phyloP scores from a whole-genome alignment of 139 green algal species.

The Edaphochlamys debaryana region DNA sequence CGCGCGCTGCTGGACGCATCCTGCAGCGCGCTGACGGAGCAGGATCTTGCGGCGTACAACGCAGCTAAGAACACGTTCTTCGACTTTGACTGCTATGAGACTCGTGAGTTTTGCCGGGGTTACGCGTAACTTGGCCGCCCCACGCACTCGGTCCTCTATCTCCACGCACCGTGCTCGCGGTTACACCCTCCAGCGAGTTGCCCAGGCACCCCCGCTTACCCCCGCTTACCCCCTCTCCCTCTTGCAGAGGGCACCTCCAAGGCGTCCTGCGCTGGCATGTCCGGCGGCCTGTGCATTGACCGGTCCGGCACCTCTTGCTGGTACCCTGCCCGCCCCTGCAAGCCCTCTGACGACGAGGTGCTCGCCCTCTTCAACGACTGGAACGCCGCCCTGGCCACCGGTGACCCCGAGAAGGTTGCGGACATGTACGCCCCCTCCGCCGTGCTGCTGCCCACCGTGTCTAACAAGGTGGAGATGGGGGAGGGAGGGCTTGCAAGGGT shows the following conservation, averaged over 20 bases:
- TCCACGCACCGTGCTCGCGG: too few relatives aligned
- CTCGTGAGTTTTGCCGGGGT: background rate
- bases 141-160: too few relatives aligned
- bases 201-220: background rate
- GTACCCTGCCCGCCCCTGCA: background rate
- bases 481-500: too few relatives aligned
- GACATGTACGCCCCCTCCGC: constrained; percentile 17
- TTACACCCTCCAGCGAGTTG: too few relatives aligned
- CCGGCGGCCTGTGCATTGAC: background rate
- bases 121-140: background rate
- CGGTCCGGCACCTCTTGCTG: background rate
- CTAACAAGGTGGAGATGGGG: too few relatives aligned
- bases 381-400: background rate
- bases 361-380: constrained; percentile 12
- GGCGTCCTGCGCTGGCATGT: background rate
- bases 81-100: background rate
- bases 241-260: background rate
- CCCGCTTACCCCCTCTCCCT: background rate
- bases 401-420: background rate
- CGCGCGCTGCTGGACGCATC: background rate
- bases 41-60: background rate
- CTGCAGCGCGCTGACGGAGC: background rate
- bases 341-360: background rate
- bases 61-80: background rate
- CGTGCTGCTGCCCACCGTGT: too few relatives aligned